A percentile compares a stretch with the other conserved stretches of the same genome.
These are phyloP conservation scores for Colletotrichum higginsianum DNA, from an alignment of 2,329 filamentous ascomycete species.

Conservation along the genomic window DNA sequence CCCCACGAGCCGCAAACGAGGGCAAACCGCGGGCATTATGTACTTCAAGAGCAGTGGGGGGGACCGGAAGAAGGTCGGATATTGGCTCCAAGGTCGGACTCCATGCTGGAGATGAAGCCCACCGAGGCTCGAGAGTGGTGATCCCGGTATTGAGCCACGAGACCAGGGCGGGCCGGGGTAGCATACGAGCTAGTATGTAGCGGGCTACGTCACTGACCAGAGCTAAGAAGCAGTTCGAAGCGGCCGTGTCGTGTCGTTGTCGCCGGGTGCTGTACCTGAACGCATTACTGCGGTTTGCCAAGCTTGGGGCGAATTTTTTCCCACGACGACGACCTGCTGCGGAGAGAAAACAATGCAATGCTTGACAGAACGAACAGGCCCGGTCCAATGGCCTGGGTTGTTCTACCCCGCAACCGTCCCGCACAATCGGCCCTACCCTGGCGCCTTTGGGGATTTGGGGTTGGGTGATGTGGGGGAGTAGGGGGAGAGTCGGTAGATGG, in stretches of 20 bases:
- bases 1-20: no score
- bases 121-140: slow-evolving; percentile 19
- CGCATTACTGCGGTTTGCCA: not conserved
- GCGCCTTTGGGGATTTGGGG: slow-evolving; percentile 33
- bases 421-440: slow-evolving; percentile 38
- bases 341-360: not conserved
- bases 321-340: not conserved
- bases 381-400: slow-evolving; percentile 33
- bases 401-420: slow-evolving; percentile 30
- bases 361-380: not conserved
- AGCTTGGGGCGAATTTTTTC: slow-evolving; percentile 1
- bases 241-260: not conserved
- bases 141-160: slow-evolving; percentile 31
- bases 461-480: slow-evolving; percentile 33
- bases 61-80: slow-evolving; percentile 27
- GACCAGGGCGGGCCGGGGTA: slow-evolving; percentile 28
- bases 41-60: slow-evolving; percentile 15
- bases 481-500: not conserved
- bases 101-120: slow-evolving; percentile 37
- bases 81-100: slow-evolving; percentile 4
- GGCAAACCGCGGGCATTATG: slow-evolving; percentile 16
- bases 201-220: slow-evolving; percentile 27
- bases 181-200: slow-evolving; percentile 6
- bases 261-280: not conserved
- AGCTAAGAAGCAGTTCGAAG: slow-evolving; percentile 12